Percentiles rank a stretch among this genome's conserved stretches.
These are phyloP conservation scores for Emericellopsis cladophorae DNA, from an alignment of 2,329 filamentous ascomycete genomes.

Conservation along the genomic window DNA sequence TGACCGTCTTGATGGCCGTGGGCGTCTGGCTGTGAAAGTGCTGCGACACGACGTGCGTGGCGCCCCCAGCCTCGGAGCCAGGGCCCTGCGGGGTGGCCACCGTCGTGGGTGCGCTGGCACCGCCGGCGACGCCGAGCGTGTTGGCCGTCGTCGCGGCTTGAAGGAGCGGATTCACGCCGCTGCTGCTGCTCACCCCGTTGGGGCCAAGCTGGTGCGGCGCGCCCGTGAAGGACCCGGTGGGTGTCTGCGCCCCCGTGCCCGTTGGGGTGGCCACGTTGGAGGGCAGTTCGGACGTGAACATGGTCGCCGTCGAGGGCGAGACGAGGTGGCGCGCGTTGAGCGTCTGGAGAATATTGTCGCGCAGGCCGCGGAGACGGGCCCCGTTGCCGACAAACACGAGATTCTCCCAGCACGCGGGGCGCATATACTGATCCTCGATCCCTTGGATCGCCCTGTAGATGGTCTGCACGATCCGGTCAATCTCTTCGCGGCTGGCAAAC, in stretches of 20 bases:
- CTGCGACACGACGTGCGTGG: constrained; percentile 13
- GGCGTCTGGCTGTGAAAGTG: constrained; percentile 61
- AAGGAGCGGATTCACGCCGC: constrained; percentile 75
- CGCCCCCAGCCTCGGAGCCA: constrained; percentile 25
- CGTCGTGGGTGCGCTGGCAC: constrained; percentile 25
- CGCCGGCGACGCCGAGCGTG: constrained; percentile 31
- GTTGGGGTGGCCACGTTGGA: constrained; percentile 85
- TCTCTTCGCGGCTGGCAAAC: constrained; percentile 55
- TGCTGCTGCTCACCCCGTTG: constrained; percentile 9
- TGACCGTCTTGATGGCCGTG: constrained; percentile 67
- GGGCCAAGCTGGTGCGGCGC: constrained; percentile 37
- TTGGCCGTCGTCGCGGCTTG: constrained; percentile 78
- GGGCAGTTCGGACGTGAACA: constrained; percentile 93
- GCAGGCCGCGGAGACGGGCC: constrained; percentile 61
- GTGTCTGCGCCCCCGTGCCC: constrained; percentile 85
- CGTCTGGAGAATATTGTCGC: constrained; percentile 72
- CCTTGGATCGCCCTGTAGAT: constrained; percentile 75
- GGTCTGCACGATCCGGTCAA: constrained; percentile 73
- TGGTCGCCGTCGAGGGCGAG: constrained; percentile 84
- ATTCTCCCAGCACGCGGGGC: constrained; percentile 82
- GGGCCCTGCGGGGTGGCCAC: constrained; percentile 22
- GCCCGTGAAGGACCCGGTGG: constrained; percentile 49
- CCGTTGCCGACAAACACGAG: constrained; percentile 89
- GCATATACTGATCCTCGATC: constrained; percentile 74
- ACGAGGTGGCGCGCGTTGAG: constrained; percentile 76